These are phyloP conservation scores for Meyerozyma smithsonii DNA, from an alignment of 1,139 yeast species.

Conservation along the genomic window DNA sequence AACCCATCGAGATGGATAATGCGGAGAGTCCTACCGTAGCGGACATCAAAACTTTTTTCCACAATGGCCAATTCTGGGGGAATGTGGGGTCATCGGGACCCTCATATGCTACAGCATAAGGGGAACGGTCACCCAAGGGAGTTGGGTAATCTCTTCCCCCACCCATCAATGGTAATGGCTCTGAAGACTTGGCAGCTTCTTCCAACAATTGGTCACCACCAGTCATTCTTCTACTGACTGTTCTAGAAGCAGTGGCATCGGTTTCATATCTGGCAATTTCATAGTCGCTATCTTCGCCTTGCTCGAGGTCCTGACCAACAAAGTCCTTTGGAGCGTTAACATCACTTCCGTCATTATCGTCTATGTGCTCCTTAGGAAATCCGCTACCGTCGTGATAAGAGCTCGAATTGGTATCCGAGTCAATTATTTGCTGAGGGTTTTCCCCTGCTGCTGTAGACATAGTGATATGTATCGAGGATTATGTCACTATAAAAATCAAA, in stretches of 20 bases:
- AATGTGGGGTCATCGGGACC: conserved; percentile 59
- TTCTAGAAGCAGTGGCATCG: conserved; percentile 14
- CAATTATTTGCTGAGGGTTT: neutral
- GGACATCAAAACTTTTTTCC: conserved; percentile 37
- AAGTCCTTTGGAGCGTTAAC: conserved; percentile 12
- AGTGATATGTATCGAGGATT: neutral
- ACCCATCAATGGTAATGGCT: conserved; percentile 47
- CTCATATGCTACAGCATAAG: conserved; percentile 53
- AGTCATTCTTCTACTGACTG: conserved; percentile 18
- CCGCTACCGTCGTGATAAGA: conserved; percentile 4
- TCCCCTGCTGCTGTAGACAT: neutral
- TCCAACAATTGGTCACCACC: conserved; percentile 21
- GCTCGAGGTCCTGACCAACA: conserved; percentile 13
- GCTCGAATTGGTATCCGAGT: conserved; percentile 1
- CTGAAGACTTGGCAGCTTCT: conserved; percentile 9
- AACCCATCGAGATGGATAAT: conserved; percentile 50
- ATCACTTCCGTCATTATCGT: conserved; percentile 7
- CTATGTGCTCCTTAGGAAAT: conserved; percentile 10
- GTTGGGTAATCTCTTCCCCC: conserved; percentile 52
- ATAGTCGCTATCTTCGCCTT: conserved; percentile 13
- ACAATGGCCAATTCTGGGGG: conserved; percentile 56
- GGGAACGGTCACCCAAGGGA: conserved; percentile 43
- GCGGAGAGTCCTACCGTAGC: conserved; percentile 31
- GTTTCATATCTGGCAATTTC: conserved; percentile 25
- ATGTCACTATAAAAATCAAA: neutral